These are phyloP conservation scores for Silene conica DNA, from an alignment of 148 eudicot species.

Conservation along the genomic window DNA sequence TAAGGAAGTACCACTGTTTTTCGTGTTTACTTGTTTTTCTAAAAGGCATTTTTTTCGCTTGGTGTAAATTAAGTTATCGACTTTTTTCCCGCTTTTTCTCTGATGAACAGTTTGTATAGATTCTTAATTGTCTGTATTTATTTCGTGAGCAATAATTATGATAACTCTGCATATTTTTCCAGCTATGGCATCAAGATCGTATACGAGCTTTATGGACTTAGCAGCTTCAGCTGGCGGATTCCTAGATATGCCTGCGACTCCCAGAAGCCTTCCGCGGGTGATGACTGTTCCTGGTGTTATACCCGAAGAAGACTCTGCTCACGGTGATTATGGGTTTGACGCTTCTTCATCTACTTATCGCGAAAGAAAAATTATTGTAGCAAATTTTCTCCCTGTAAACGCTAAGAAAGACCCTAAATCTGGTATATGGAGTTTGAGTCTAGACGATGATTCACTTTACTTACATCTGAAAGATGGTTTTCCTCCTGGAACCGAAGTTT, in stretches of 20 bases:
- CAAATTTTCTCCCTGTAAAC: constrained; percentile 62
- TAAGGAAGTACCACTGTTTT: too few relatives aligned
- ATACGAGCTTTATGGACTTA: constrained; percentile 45
- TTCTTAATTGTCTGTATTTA: too few relatives aligned
- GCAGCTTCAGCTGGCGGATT: constrained; percentile 39
- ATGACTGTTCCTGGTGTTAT: constrained; percentile 46
- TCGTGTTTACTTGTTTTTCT: too few relatives aligned
- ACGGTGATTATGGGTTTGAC: constrained; percentile 28
- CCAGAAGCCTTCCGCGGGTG: constrained; percentile 45
- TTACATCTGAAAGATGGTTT: constrained; percentile 61
- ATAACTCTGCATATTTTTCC: constrained; percentile 7
- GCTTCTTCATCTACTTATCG: constrained; percentile 27
- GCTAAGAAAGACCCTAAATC: constrained; percentile 40
- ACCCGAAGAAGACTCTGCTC: constrained; percentile 31
- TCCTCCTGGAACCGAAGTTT: constrained; percentile 44
- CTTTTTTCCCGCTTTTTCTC: background rate
- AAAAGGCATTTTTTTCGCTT: too few relatives aligned
- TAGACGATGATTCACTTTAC: constrained; percentile 59
- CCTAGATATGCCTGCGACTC: constrained; percentile 46
- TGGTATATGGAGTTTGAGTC: constrained; percentile 47
- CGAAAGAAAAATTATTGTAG: constrained; percentile 50
- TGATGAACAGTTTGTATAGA: background rate
- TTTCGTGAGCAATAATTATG: background rate
- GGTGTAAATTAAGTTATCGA: background rate
- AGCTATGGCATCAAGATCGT: constrained; percentile 47